Conservation (phyloP, 2,329 filamentous ascomycete genomes). For the Cladosporium halotolerans region DNA sequence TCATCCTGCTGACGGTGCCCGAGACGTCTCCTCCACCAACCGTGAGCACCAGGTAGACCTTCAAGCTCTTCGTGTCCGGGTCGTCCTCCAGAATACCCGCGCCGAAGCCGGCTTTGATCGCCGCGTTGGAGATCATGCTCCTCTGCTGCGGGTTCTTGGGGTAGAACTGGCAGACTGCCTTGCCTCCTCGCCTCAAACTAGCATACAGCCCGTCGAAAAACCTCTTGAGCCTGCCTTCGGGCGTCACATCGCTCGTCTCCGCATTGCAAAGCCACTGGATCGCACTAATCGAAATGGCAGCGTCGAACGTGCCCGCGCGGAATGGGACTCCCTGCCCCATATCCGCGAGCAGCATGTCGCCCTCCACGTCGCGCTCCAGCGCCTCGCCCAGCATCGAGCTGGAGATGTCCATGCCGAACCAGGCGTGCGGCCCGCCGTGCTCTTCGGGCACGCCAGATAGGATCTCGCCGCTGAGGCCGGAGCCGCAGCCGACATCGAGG, state of each 20-base stretch:
- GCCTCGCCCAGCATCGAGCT: slow-evolving; percentile 96
- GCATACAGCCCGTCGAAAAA: slow-evolving; percentile 95
- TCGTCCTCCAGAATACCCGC: slow-evolving; percentile 94
- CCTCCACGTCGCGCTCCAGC: slow-evolving; percentile 83
- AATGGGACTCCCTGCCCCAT: slow-evolving; percentile 96
- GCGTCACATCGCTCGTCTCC: slow-evolving; percentile 68
- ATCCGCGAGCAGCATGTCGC: slow-evolving; percentile 88
- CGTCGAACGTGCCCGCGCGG: slow-evolving; percentile 85
- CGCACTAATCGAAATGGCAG: slow-evolving; percentile 87
- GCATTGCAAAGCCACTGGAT: slow-evolving; percentile 99
- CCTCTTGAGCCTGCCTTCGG: slow-evolving; percentile 67
- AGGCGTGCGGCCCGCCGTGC: slow-evolving; percentile 80
- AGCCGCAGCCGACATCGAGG: slow-evolving; percentile 94
- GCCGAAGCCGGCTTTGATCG: slow-evolving; percentile 89
- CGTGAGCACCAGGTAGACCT: slow-evolving; percentile 91
- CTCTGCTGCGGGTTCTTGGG: slow-evolving; percentile 91
- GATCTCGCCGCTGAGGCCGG: slow-evolving; percentile 91
- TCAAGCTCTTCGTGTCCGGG: slow-evolving; percentile 90
- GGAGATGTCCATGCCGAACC: slow-evolving; percentile 96
- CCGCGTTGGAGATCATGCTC: slow-evolving; percentile 84
- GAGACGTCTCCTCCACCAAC: slow-evolving; percentile 81
- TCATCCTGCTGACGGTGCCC: slow-evolving; percentile 81
- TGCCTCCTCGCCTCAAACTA: slow-evolving; percentile 71
- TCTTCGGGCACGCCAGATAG: slow-evolving; percentile 64
- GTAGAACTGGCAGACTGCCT: slow-evolving; percentile 96